phyloP scores from a whole-genome alignment of 352 stramenopile species.

The Phytophthora uliginosa region DNA sequence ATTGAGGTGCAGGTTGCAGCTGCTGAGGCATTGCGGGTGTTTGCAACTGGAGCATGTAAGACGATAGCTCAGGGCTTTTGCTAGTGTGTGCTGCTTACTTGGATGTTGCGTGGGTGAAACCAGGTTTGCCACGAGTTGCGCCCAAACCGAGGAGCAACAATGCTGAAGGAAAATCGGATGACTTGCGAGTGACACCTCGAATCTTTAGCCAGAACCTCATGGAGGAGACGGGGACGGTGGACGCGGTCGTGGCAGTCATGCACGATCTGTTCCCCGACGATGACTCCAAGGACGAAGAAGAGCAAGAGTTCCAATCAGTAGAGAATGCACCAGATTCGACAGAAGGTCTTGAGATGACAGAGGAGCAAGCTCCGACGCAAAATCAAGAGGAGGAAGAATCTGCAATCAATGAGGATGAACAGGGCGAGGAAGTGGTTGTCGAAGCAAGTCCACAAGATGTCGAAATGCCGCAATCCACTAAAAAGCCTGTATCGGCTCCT shows the following conservation, averaged over 20 bases:
- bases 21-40: slow-evolving; percentile 62
- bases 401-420: not conserved
- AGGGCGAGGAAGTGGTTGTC: not conserved
- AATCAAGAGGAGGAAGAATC: not conserved
- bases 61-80: not conserved
- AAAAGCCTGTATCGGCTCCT: slow-evolving; percentile 25
- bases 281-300: slow-evolving; percentile 22
- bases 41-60: slow-evolving; percentile 76
- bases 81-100: not conserved
- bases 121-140: slow-evolving; percentile 49
- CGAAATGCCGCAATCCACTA: not conserved
- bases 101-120: not conserved
- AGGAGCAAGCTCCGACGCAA: not conserved
- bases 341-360: slow-evolving; percentile 6
- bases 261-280: slow-evolving; percentile 81
- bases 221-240: slow-evolving; percentile 69
- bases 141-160: slow-evolving; percentile 46
- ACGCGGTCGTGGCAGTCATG: slow-evolving; percentile 68
- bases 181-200: slow-evolving; percentile 66
- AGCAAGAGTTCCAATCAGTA: slow-evolving; percentile 7
- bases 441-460: slow-evolving; percentile 7
- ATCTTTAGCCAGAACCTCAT: slow-evolving; percentile 78
- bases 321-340: not conserved
- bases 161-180: slow-evolving; percentile 41
- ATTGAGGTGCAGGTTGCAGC: slow-evolving; percentile 73